Conservation (phyloP, 2,329 filamentous ascomycete genomes). For the Pseudogymnoascus sp. region DNA sequence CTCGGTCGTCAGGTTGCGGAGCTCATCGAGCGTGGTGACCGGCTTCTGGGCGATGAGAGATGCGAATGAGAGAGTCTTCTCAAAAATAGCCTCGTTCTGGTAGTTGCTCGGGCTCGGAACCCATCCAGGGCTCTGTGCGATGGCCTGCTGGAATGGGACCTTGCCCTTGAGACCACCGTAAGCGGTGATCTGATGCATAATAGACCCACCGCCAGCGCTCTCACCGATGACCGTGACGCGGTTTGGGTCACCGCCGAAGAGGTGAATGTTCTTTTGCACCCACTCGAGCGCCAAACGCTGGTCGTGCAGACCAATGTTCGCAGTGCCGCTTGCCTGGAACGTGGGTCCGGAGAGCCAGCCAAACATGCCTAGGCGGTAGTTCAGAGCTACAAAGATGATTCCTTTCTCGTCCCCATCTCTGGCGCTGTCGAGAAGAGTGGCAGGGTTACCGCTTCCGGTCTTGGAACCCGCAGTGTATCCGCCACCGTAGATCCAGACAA, state of each 20-base stretch:
- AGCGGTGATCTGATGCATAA: slow-evolving; percentile 43
- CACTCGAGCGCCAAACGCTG: slow-evolving; percentile 50
- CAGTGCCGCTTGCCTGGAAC: slow-evolving; percentile 35
- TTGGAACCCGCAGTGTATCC: slow-evolving; percentile 39
- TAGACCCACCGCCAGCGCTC: slow-evolving; percentile 43
- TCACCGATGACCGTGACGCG: slow-evolving; percentile 44
- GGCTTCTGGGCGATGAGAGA: slow-evolving; percentile 9
- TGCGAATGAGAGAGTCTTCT: slow-evolving; percentile 7
- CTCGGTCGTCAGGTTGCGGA: slow-evolving; percentile 13
- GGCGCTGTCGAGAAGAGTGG: slow-evolving; percentile 31
- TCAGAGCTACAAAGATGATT: slow-evolving; percentile 30
- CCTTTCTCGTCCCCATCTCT: slow-evolving; percentile 30
- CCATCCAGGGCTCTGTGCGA: slow-evolving; percentile 17
- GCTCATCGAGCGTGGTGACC: slow-evolving; percentile 15
- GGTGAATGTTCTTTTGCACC: slow-evolving; percentile 45
- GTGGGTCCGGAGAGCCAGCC: slow-evolving; percentile 34
- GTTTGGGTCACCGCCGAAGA: slow-evolving; percentile 46
- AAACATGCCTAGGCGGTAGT: slow-evolving; percentile 31
- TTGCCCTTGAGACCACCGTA: slow-evolving; percentile 36
- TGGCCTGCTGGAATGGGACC: slow-evolving; percentile 32
- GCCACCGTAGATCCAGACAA: slow-evolving; percentile 45
- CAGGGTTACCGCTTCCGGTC: slow-evolving; percentile 30
- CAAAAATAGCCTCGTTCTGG: slow-evolving; percentile 10
- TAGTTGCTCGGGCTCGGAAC: slow-evolving; percentile 11
- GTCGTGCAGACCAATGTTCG: slow-evolving; percentile 45